Evolutionary conservation across 306 rosid genomes (phyloP).

Genomic region (Amphicarpaea edgeworthii): DNA sequence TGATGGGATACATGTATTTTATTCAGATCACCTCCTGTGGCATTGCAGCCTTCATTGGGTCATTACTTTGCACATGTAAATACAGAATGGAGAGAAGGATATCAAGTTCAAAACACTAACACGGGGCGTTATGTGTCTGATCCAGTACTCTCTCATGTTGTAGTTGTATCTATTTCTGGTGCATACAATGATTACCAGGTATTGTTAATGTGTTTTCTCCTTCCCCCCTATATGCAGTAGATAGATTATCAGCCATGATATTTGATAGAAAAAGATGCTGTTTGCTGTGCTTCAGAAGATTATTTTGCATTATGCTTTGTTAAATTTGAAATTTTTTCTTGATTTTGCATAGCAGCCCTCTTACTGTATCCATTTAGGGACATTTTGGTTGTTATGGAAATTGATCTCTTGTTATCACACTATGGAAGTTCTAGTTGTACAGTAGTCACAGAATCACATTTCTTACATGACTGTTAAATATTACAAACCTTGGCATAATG

Average conservation of each 20-base stretch:
- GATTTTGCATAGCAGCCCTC: conserved; percentile 21
- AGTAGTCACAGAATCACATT: conserved; percentile 29
- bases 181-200: conserved; percentile 96
- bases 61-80: conserved; percentile 82
- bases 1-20: conserved; percentile 56
- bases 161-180: conserved; percentile 90
- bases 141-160: conserved; percentile 80
- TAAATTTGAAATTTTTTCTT: conserved; percentile 35
- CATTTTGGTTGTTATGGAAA: not conserved
- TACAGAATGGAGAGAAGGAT: conserved; percentile 88
- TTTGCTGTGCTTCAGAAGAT: conserved; percentile 26
- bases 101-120: conserved; percentile 66
- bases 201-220: conserved; percentile 27
- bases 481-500: conserved; percentile 35
- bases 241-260: conserved; percentile 24
- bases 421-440: conserved; percentile 9
- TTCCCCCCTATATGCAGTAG: conserved; percentile 23
- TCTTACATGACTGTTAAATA: conserved; percentile 36
- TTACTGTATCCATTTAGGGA: conserved; percentile 20
- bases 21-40: conserved; percentile 97
- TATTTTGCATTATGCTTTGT: not conserved
- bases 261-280: conserved; percentile 38
- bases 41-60: conserved; percentile 96
- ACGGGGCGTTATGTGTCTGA: conserved; percentile 71
- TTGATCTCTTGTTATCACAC: conserved; percentile 20